Evolutionary conservation across 371 early-diverging fungal species (phyloP), one percentile per base, ranked within the genome.

Genomic region (Haplosporangium sp.): DNA sequence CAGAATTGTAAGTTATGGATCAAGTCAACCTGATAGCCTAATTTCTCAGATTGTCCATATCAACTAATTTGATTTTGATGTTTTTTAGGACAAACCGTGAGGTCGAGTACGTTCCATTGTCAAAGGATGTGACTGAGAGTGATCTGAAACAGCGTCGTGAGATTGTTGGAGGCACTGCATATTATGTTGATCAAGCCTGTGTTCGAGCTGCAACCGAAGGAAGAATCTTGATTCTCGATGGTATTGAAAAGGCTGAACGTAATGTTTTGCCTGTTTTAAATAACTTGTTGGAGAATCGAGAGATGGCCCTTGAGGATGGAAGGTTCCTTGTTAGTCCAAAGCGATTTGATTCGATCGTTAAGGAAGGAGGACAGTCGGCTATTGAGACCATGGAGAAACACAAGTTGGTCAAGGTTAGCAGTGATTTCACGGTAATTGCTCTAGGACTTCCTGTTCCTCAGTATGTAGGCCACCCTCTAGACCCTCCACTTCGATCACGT

Each of bases 101-200:
- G 69, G 89, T 94, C 52, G 95, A 96, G 78, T 95, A 94, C 72
- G 90, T 96, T 2, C 85, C 92, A 11, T 78, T 96, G 58, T 91
- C 92, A 52, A 91, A 92, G 69, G 96, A 96, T 84, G 91, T 91
- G 10, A 91, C 92, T 1, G 92, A 94, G 82, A 88, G 91, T 1
- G 96, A 96, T 71, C 82, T 96, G 44, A 96, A 95, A 72, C 95
- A 94, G 74, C 88, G 96, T 45, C 89, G 95, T 38, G 96, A 96
- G 72, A 90, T 96, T 45, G 81, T 84, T 15, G 85, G 87, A 20
- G 93, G 92, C 2, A 92, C 92, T 1, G 93, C 94, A 0, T 90
- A 87, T 55, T 93, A 93, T 74, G 88, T 92, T 5, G 95, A 96
- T 74, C 93, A 93, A 65, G 91, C 92, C 15, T 91, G 91, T 63